These are phyloP conservation scores for Aspergillus olivimuriae DNA, from an alignment of 495 filamentous ascomycete genomes.

Conservation along the genomic window DNA sequence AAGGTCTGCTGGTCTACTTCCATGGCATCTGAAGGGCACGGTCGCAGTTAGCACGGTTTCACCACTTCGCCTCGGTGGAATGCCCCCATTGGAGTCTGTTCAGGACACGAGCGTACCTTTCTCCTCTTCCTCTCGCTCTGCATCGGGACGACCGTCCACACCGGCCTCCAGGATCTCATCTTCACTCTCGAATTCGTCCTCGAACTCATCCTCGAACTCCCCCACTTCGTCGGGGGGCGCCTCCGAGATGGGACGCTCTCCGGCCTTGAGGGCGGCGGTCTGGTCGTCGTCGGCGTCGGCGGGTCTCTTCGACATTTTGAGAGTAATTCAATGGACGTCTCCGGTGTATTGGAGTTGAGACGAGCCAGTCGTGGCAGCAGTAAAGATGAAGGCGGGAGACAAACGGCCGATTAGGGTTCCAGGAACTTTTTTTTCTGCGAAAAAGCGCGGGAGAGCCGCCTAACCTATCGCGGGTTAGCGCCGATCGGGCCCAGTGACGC, in stretches of 20 bases:
- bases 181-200: slow-evolving; percentile 95
- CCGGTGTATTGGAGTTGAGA: too few relatives aligned
- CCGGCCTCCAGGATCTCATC: slow-evolving; percentile 94
- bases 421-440: slow-evolving; percentile 15
- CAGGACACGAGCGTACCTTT: slow-evolving; percentile 39
- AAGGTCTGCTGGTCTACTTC: slow-evolving; percentile 88
- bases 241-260: slow-evolving; percentile 51
- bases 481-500: slow-evolving; percentile 20
- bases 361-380: slow-evolving; percentile 20
- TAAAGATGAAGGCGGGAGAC: slow-evolving; percentile 6
- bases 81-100: too few relatives aligned
- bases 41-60: neutral
- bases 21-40: slow-evolving; percentile 57
- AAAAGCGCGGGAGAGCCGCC: slow-evolving; percentile 22
- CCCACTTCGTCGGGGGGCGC: slow-evolving; percentile 58
- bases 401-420: slow-evolving; percentile 30
- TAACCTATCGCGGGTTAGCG: slow-evolving; percentile 38
- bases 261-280: slow-evolving; percentile 57
- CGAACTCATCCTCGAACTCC: slow-evolving; percentile 93
- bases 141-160: slow-evolving; percentile 85
- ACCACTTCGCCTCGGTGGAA: too few relatives aligned
- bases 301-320: slow-evolving; percentile 64
- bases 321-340: slow-evolving; percentile 3
- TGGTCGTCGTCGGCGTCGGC: slow-evolving; percentile 51
- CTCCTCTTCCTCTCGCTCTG: slow-evolving; percentile 86